Percentiles rank a stretch among this genome's conserved stretches.
Evolutionary conservation across 805 yeast genomes (phyloP).

Genomic region (Lipomyces lipofer): DNA sequence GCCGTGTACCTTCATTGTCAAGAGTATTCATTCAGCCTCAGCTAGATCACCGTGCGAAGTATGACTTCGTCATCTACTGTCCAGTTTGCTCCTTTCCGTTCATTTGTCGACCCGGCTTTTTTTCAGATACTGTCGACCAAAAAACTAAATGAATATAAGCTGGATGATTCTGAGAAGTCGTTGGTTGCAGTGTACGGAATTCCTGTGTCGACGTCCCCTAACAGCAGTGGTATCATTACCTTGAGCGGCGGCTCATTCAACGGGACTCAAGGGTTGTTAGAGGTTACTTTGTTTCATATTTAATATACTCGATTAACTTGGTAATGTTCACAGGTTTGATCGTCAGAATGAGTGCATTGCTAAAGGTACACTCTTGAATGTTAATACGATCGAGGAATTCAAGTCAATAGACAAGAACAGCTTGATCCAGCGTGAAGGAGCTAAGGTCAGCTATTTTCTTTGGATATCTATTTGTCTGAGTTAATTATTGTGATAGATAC

Average conservation of each 20-base stretch:
- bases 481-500: not conserved
- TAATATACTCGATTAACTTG: too few relatives aligned
- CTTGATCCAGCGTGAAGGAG: constrained; percentile 50
- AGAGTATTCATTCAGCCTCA: too few relatives aligned
- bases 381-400: constrained; percentile 86
- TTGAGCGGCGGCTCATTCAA: constrained; percentile 32
- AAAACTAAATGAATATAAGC: constrained; percentile 71
- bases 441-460: constrained; percentile 26
- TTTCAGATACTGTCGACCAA: constrained; percentile 71
- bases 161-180: constrained; percentile 51
- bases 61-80: constrained; percentile 3
- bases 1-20: too few relatives aligned
- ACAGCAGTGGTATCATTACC: constrained; percentile 36
- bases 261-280: not conserved
- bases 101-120: constrained; percentile 85
- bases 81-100: constrained; percentile 55
- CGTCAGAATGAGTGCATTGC: constrained; percentile 15
- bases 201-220: constrained; percentile 32
- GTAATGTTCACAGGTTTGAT: not conserved
- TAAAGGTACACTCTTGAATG: constrained; percentile 55
- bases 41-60: too few relatives aligned
- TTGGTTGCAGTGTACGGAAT: constrained; percentile 46
- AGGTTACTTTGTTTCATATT: not conserved
- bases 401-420: constrained; percentile 63
- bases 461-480: not conserved